These are phyloP conservation scores for Pichia sp. DNA, from an alignment of 1,139 yeast species.

Conservation along the genomic window DNA sequence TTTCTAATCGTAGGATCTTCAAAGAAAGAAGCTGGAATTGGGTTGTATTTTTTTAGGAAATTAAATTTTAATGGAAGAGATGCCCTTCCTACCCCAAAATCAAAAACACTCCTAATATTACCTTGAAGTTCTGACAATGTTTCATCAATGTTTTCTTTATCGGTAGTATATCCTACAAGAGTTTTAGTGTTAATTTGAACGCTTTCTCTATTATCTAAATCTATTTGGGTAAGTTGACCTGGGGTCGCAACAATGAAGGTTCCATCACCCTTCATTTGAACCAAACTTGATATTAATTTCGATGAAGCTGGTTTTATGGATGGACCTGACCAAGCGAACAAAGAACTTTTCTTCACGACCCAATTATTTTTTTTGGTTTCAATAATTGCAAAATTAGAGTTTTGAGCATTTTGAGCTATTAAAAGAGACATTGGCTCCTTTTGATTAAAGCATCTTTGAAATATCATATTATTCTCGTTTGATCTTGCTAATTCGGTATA, in stretches of 20 bases:
- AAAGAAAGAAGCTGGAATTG: conserved; percentile 2
- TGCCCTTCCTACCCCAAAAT: conserved; percentile 21
- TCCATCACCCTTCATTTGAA: conserved; percentile 37
- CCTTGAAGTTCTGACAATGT: conserved; percentile 6
- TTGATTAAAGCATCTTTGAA: conserved; percentile 29
- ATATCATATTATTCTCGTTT: conserved; percentile 18
- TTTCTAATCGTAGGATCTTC: conserved; percentile 4
- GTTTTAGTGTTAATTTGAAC: conserved; percentile 34
- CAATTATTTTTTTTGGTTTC: conserved; percentile 27
- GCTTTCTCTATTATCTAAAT: conserved; percentile 32
- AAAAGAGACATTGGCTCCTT: conserved; percentile 26
- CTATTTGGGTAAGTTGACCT: conserved; percentile 33
- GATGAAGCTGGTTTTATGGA: conserved; percentile 27
- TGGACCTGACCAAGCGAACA: conserved; percentile 45
- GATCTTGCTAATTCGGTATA: conserved; percentile 22
- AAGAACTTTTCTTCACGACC: conserved; percentile 33
- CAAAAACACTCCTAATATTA: conserved; percentile 19
- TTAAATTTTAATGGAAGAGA: neutral
- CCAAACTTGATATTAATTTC: conserved; percentile 10
- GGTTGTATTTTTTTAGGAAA: conserved; percentile 4
- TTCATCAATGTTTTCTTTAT: conserved; percentile 1
- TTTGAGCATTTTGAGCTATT: conserved; percentile 24
- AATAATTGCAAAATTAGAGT: conserved; percentile 25
- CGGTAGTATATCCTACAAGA: conserved; percentile 32
- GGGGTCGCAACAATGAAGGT: conserved; percentile 34